Base-by-base conservation (phyloP, 2,329 filamentous ascomycete genomes). In the Neophaeococcomyces aloes region DNA sequence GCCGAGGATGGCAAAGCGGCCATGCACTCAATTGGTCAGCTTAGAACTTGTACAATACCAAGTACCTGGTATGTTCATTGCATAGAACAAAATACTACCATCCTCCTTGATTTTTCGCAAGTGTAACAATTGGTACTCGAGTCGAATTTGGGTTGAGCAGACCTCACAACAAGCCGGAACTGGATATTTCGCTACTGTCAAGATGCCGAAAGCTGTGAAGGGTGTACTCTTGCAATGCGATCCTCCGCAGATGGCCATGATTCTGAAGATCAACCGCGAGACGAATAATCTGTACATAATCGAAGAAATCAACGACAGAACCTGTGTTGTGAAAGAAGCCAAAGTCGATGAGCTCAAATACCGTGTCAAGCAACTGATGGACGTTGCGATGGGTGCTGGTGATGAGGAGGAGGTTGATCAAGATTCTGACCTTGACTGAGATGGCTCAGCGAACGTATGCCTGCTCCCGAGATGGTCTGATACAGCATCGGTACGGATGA, bases 211-310 rank as follows among this genome's bases (percentile, higher is more conserved):
- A 47, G 53, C 53, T 23, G 39, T 50, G 29, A 56, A 52, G 44
- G 53, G 54, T 41, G 52, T 52, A 6, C 48, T 56, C 27, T 47
- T 56, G 17, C 54, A 56, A 45, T 56, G 54, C 42, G 54, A 56
- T 37, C 54, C 54, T 23, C 54, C 54, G 27, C 54, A 56, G 38
- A 56, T 56, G 54, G 54, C 54, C 15, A 55, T 56, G 53, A 51
- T 56, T 10, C 48, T 47, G 14, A 54, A 55, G 48, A 54, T 56
- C 45, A 48, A 56, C 43, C 38, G 46, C 11, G 53, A 56, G 42
- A 45, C 48, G 13, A 47, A 50, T 31, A 51, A 52, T 29, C 48
- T 46, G 4, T 56, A 55, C 38, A 54, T 56, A 35, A 52, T 55
- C 27, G 54, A 56, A 41, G 49, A 53, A 31, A 56, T 56, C 37